A percentile compares a stretch with the other conserved stretches of the same genome.
These are phyloP conservation scores for Huiozyma sinensis DNA, from an alignment of 805 yeast species.

Conservation along the genomic window DNA sequence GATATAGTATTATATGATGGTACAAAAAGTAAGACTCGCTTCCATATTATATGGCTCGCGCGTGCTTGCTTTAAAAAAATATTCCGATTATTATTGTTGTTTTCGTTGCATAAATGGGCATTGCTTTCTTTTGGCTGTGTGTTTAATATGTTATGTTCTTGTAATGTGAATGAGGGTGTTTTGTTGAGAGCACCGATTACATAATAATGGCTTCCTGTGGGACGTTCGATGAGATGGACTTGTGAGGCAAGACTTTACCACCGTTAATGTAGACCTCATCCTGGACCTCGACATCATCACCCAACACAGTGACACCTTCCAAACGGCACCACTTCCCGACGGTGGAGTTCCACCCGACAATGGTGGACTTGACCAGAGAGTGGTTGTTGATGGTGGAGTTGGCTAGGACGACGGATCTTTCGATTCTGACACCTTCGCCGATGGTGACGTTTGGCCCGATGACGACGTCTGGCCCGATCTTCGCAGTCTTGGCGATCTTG, in stretches of 20 bases:
- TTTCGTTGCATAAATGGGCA: no score
- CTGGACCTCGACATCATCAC: slow-evolving; percentile 97
- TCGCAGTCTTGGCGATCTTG: slow-evolving; percentile 81
- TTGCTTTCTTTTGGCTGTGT: background rate
- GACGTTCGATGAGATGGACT: slow-evolving; percentile 89
- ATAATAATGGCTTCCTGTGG: slow-evolving; percentile 97
- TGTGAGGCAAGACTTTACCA: slow-evolving; percentile 98
- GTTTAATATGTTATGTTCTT: background rate
- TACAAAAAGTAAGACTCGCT: no score
- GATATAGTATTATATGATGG: no score
- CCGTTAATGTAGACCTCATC: slow-evolving; percentile 98
- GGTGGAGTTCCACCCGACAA: slow-evolving; percentile 98
- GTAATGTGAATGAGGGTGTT: background rate
- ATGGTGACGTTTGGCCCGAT: slow-evolving; percentile 93
- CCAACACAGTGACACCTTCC: slow-evolving; percentile 94
- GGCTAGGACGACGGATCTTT: slow-evolving; percentile 85
- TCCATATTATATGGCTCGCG: no score
- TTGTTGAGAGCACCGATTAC: slow-evolving; percentile 35
- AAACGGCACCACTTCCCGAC: slow-evolving; percentile 99
- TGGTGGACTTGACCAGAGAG: slow-evolving; percentile 95
- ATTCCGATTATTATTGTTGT: no score
- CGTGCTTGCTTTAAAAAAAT: no score
- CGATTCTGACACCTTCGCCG: slow-evolving; percentile 98
- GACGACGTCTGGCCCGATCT: slow-evolving; percentile 96
- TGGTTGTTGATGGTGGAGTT: slow-evolving; percentile 92